Conservation (phyloP, 805 yeast species). For the Debaryomyces maramus region DNA sequence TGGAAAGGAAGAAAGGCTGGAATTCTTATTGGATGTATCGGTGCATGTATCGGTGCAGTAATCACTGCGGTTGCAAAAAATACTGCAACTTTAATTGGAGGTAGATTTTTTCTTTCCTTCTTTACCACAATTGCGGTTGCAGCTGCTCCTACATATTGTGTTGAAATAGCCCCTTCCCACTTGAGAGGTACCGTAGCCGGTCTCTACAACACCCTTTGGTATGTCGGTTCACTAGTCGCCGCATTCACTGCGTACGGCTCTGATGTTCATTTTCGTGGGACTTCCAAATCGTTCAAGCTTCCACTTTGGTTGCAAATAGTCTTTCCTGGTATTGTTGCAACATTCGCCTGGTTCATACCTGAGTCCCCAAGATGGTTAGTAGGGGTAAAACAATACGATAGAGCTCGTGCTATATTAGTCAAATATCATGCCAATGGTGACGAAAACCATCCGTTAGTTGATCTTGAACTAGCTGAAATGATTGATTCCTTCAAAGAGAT, state of each 20-base stretch:
- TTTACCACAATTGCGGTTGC: slow-evolving; percentile 40
- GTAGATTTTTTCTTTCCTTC: slow-evolving; percentile 47
- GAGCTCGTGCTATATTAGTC: slow-evolving; percentile 23
- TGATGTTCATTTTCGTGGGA: slow-evolving; percentile 42
- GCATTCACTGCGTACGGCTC: slow-evolving; percentile 24
- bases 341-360: slow-evolving; percentile 36
- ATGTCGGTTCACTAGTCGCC: slow-evolving; percentile 36
- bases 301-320: slow-evolving; percentile 24
- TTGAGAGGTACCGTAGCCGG: slow-evolving; percentile 35
- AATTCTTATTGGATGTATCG: slow-evolving; percentile 22
- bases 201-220: slow-evolving; percentile 39
- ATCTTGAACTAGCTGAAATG: slow-evolving; percentile 38
- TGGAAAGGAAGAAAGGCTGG: slow-evolving; percentile 38
- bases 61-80: slow-evolving; percentile 28
- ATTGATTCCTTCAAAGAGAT: slow-evolving; percentile 15
- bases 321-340: slow-evolving; percentile 42
- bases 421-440: slow-evolving; percentile 15
- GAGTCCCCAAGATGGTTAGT: slow-evolving; percentile 51
- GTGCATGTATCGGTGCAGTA: slow-evolving; percentile 29
- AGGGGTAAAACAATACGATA: slow-evolving; percentile 25
- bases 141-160: slow-evolving; percentile 44
- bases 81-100: slow-evolving; percentile 32
- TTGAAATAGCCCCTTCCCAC: slow-evolving; percentile 47
- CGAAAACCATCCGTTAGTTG: slow-evolving; percentile 23
- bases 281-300: slow-evolving; percentile 28